Evolutionary conservation across 2,329 filamentous ascomycete species (phyloP), one percentile per base, ranked within the genome.

Genomic region (Diaporthe nobilis): DNA sequence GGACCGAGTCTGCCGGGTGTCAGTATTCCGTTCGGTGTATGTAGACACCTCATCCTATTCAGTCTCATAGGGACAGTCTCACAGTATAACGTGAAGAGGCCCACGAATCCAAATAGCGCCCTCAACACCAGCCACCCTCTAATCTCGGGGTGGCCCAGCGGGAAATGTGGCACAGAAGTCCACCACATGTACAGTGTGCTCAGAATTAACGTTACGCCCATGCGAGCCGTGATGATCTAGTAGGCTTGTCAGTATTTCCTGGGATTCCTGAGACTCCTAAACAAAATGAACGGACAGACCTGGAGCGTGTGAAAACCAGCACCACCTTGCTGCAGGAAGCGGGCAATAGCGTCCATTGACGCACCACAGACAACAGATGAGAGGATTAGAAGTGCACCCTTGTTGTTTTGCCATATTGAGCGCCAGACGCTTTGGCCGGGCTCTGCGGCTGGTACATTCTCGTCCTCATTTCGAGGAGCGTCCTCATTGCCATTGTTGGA

Each of bases 1-100:
- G 87, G 0, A 86, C 81, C 0, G 85, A 84, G 44, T 87, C 83
- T 85, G 89, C 10, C 2, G n/a, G 4, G 20, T 42, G 12, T 61
- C 58, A 61, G 37, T 61, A 2, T 42, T 28, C 3, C 17, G 22
- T 39, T 67, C 17, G 53, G 37, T 0, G 34, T 20, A 3, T 51
- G 22, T 17, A 57, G 17, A 10, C n/a, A 25, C 22, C 6, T 7
- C 8, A 9, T 71, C 34, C 37, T 13, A 42, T 20, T 15, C 4
- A 12, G n/a, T 22, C 20, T 22, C 13, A 2, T 22, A 22, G 3
- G 15, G 44, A 8, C 31, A 28, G 49, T 58, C 75, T 34, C 47
- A 76, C 75, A 77, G 39, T 77, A 77, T 44, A 77, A 53, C 2
- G 75, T 73, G 44, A 77, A 77, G 28, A 77, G 73, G 31, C 75